phyloP scores from a whole-genome alignment of 768 basidiomycete genomes.

The Naganishia vishniacii region DNA sequence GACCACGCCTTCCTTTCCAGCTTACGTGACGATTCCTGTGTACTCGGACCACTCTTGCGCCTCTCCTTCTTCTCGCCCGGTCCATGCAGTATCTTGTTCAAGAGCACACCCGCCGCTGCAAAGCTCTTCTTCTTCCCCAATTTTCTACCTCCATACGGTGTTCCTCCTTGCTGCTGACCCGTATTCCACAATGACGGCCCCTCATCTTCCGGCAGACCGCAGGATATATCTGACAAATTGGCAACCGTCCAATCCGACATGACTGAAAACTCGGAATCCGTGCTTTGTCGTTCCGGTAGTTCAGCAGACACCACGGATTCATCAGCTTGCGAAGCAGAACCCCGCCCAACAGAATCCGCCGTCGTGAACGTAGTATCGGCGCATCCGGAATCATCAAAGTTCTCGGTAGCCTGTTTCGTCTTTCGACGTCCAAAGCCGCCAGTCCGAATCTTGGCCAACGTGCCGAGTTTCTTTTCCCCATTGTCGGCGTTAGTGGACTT shows the following conservation, averaged over 20 bases:
- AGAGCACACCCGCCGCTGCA: slow-evolving; percentile 15
- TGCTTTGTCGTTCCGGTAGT: background rate
- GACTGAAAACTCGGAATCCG: slow-evolving; percentile 3
- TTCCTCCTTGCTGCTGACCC: background rate
- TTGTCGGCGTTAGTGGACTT: too few relatives aligned
- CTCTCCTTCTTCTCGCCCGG: slow-evolving; percentile 11
- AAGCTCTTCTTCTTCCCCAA: slow-evolving; percentile 24
- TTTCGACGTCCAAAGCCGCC: too few relatives aligned
- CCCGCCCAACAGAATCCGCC: too few relatives aligned
- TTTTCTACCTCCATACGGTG: background rate
- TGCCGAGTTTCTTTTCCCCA: too few relatives aligned
- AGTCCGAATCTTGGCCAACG: too few relatives aligned
- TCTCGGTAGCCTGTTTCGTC: too few relatives aligned
- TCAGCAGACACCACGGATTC: too few relatives aligned
- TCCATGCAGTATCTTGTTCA: slow-evolving; percentile 22
- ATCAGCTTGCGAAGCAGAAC: too few relatives aligned
- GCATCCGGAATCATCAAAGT: too few relatives aligned
- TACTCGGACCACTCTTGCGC: too few relatives aligned
- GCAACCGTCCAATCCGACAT: slow-evolving; percentile 25
- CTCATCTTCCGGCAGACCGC: too few relatives aligned
- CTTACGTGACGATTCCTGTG: background rate
- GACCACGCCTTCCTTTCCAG: background rate
- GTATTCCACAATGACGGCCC: slow-evolving; percentile 1
- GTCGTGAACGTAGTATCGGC: too few relatives aligned
- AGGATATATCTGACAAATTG: slow-evolving; percentile 1